Conservation (phyloP, 805 yeast genomes). For the Zygotorulaspora danielsina region DNA sequence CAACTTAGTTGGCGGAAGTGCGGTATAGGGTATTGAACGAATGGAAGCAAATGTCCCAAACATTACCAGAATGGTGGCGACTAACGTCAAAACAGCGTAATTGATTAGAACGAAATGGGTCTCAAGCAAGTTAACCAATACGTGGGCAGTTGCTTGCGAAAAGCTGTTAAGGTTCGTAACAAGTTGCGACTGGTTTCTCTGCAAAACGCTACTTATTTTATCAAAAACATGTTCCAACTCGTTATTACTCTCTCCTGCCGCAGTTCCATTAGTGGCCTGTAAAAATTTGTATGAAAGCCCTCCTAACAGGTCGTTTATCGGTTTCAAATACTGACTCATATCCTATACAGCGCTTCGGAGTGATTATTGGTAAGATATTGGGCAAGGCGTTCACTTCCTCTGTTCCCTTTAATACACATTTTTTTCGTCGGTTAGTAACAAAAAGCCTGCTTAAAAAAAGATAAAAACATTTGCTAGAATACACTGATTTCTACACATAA, state of each 20-base stretch:
- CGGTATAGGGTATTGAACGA: slow-evolving; percentile 28
- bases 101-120: slow-evolving; percentile 7
- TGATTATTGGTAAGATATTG: too few relatives aligned
- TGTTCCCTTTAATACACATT: too few relatives aligned
- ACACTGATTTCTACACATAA: too few relatives aligned
- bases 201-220: slow-evolving; percentile 6
- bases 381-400: too few relatives aligned
- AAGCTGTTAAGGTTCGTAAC: slow-evolving; percentile 3
- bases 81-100: slow-evolving; percentile 5
- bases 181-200: slow-evolving; percentile 6
- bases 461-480: too few relatives aligned
- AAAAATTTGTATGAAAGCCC: slow-evolving; percentile 6
- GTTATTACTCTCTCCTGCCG: slow-evolving; percentile 1
- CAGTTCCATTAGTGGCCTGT: background rate
- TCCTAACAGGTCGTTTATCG: slow-evolving; percentile 4
- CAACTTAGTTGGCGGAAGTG: slow-evolving; percentile 34
- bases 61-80: slow-evolving; percentile 26
- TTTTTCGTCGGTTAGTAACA: too few relatives aligned
- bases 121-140: slow-evolving; percentile 6
- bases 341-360: too few relatives aligned
- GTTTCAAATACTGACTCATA: slow-evolving; percentile 1
- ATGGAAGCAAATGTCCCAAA: slow-evolving; percentile 38
- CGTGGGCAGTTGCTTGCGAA: slow-evolving; percentile 10
- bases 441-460: too few relatives aligned
- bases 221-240: slow-evolving; percentile 13